Percentiles rank a stretch among this genome's conserved stretches.
Conservation (phyloP, 495 filamentous ascomycete species). For the Mytilinidion resinicola region DNA sequence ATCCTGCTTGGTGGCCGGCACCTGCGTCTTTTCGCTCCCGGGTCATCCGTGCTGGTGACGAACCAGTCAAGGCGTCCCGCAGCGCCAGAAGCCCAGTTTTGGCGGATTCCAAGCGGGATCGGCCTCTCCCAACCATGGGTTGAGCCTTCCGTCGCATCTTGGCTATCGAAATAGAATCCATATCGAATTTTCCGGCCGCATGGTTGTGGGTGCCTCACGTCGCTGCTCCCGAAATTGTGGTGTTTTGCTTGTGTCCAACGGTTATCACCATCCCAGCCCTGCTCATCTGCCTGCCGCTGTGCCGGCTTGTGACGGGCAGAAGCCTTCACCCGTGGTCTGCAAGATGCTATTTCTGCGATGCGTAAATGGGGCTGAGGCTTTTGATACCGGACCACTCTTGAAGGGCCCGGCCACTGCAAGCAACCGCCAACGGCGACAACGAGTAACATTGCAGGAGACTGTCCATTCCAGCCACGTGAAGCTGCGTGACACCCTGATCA, state of each 20-base stretch:
- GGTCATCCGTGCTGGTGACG: conserved; percentile 23
- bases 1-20: conserved; percentile 5
- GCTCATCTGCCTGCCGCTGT: background rate
- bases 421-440: too few species aligned
- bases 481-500: too few species aligned
- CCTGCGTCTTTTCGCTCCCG: conserved; percentile 20
- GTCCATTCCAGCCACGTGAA: too few species aligned
- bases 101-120: conserved; percentile 8
- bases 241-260: too few species aligned
- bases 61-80: conserved; percentile 20
- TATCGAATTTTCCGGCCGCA: conserved; percentile 10
- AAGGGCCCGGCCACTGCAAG: too few species aligned
- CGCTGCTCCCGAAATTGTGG: conserved; percentile 7
- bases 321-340: too few species aligned
- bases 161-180: conserved; percentile 10
- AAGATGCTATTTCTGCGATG: too few species aligned
- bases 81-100: conserved; percentile 17
- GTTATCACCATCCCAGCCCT: too few species aligned
- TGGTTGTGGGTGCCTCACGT: conserved; percentile 3
- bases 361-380: too few species aligned
- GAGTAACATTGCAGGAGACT: too few species aligned
- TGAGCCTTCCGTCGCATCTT: background rate
- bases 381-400: too few species aligned
- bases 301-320: too few species aligned
- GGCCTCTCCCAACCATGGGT: background rate